Conservation (phyloP, 106 monocot species). For the Dioscorea zingiberensis region DNA sequence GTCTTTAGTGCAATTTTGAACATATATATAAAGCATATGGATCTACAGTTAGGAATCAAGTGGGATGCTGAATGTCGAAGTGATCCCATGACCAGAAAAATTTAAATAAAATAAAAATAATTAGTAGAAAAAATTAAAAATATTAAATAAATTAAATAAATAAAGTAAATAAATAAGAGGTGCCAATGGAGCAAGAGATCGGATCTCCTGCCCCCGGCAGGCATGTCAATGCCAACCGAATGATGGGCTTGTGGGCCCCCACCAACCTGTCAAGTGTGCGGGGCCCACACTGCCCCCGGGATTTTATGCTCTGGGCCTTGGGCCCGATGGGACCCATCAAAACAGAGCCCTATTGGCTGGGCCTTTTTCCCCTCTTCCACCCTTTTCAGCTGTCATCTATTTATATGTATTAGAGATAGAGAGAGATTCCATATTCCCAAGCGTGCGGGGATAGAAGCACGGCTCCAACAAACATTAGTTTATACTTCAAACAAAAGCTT, state of each 20-base stretch:
- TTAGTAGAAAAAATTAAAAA: no score
- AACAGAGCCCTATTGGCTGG: background rate
- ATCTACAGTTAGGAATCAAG: no score
- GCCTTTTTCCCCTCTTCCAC: background rate
- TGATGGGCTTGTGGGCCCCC: background rate
- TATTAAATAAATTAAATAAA: no score
- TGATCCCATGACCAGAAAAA: no score
- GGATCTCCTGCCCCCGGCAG: background rate
- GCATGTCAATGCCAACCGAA: no score
- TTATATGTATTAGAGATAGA: background rate
- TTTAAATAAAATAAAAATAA: no score
- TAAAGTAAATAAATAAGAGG: no score
- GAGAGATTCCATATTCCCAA: background rate
- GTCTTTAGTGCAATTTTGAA: no score
- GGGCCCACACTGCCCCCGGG: background rate
- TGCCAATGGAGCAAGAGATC: no score
- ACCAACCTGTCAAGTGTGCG: background rate
- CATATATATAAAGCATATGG: no score
- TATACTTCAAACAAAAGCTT: background rate
- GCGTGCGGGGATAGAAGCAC: background rate
- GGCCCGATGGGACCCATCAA: background rate
- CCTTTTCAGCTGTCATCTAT: background rate
- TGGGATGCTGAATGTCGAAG: no score
- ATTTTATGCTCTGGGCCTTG: background rate
- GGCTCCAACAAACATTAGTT: background rate